phyloP scores from a whole-genome alignment of 257 asterid species.

The Solanum etuberosum region DNA sequence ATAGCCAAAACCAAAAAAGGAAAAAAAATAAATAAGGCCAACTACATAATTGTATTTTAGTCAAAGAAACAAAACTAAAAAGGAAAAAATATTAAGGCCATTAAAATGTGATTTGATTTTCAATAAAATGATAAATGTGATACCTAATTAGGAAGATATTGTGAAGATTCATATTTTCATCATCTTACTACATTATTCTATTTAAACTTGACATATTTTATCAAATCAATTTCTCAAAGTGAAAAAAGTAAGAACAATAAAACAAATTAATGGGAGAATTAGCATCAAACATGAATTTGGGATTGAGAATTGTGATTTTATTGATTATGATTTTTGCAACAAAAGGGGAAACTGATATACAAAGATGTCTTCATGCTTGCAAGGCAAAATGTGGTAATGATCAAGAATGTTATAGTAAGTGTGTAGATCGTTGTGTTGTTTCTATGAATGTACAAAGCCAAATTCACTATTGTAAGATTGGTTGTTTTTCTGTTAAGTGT shows the following conservation, averaged over 20 bases:
- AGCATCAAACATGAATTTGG: background rate
- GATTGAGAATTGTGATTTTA: background rate
- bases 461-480: background rate
- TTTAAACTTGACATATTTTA: background rate
- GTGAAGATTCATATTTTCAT: background rate
- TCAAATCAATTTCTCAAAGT: background rate
- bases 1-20: background rate
- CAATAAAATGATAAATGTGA: background rate
- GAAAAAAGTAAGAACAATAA: background rate
- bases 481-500: background rate
- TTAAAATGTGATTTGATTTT: background rate
- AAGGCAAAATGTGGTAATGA: background rate
- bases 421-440: background rate
- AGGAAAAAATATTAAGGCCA: background rate
- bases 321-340: background rate
- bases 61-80: background rate
- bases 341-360: background rate
- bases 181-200: background rate
- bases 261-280: background rate
- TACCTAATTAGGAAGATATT: background rate
- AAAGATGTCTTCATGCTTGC: background rate
- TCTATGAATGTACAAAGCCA: background rate
- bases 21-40: background rate
- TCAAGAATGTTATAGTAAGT: background rate
- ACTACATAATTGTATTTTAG: background rate